These are phyloP conservation scores for Phytophthora crassamura DNA, from an alignment of 352 stramenopile species.

Conservation along the genomic window DNA sequence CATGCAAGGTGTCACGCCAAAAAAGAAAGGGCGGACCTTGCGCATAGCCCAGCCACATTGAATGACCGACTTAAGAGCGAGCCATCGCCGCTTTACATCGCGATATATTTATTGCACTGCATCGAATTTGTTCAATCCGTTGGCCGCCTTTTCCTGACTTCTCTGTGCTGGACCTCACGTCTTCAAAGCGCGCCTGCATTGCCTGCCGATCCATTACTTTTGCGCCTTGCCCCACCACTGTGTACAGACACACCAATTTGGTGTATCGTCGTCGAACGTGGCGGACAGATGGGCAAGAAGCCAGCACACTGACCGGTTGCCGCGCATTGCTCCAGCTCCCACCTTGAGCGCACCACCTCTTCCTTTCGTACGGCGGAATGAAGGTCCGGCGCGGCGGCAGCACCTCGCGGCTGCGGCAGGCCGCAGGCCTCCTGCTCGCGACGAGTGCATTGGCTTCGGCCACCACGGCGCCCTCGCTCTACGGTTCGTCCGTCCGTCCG, in stretches of 20 bases:
- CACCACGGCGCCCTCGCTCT: constrained; percentile 53
- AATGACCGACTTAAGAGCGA: no score
- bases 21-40: no score
- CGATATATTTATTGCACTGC: no score
- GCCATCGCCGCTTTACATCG: no score
- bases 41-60: no score
- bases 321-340: constrained; percentile 27
- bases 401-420: constrained; percentile 29
- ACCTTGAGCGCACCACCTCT: constrained; percentile 14
- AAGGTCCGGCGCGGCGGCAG: constrained; percentile 33
- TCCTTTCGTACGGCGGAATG: constrained; percentile 26
- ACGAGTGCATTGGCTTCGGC: constrained; percentile 25
- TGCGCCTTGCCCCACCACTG: constrained; percentile 6
- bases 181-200: no score
- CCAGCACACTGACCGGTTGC: constrained; percentile 26
- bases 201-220: no score
- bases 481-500: constrained; percentile 39
- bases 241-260: constrained; percentile 17
- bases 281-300: constrained; percentile 35
- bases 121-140: no score
- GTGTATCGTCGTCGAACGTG: constrained; percentile 18
- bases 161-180: no score
- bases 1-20: no score
- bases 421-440: constrained; percentile 28
- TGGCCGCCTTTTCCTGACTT: no score